Evolutionary conservation across 2,329 filamentous ascomycete genomes (phyloP).

Genomic region (Fusarium pininemorale): DNA sequence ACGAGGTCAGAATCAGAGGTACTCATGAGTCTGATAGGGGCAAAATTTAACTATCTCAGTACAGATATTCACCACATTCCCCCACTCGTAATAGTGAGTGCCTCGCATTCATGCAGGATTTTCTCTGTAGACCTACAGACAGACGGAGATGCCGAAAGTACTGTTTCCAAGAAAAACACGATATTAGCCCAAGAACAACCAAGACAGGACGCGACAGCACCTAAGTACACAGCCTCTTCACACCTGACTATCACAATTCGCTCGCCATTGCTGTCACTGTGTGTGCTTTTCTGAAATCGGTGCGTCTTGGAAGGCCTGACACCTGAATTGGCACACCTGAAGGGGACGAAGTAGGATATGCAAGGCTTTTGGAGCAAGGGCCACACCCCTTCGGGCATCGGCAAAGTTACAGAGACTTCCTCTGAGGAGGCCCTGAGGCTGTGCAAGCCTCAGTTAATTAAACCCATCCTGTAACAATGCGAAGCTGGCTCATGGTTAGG

Average conservation of each 20-base stretch:
- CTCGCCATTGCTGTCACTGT: background rate
- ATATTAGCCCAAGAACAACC: background rate
- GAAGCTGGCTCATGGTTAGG: constrained; percentile 5
- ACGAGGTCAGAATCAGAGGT: background rate
- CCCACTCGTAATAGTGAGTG: constrained; percentile 4
- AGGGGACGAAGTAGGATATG: background rate
- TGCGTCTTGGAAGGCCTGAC: background rate
- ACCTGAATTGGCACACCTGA: constrained; percentile 13
- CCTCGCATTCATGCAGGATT: background rate
- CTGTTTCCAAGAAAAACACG: background rate
- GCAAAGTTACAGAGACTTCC: constrained; percentile 15
- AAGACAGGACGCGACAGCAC: constrained; percentile 5
- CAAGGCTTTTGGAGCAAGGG: constrained; percentile 13
- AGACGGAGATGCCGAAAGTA: constrained; percentile 11
- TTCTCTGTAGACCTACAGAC: background rate
- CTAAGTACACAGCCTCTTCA: constrained; percentile 9
- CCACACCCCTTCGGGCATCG: constrained; percentile 18
- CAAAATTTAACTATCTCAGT: constrained; percentile 7
- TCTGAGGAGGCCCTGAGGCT: constrained; percentile 17
- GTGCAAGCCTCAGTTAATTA: constrained; percentile 38
- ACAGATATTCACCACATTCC: constrained; percentile 16
- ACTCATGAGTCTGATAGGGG: background rate
- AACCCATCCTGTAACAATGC: constrained; percentile 30
- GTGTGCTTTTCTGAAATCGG: background rate
- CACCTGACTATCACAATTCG: constrained; percentile 6